Base-by-base conservation (phyloP, 768 basidiomycete species). In the Suillus discolor region DNA sequence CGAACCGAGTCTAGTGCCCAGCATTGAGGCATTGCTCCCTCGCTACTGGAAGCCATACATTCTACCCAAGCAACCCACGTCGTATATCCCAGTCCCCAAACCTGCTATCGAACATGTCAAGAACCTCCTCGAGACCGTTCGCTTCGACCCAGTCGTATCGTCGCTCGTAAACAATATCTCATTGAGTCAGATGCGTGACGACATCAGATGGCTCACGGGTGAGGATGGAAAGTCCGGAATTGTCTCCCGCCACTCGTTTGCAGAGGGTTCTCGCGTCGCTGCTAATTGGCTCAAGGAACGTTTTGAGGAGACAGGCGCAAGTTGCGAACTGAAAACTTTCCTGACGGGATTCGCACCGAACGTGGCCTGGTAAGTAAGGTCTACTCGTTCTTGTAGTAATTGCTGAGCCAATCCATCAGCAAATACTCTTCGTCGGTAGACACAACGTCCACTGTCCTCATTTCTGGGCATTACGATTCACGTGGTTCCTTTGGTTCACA, bases 401-500 rank as follows among this genome's bases (percentile, higher is more conserved):
- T 42, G 62, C 59, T 47, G 13, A 8, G 25, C n/a, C 5, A 25
- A 61, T 25, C n/a, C 15, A 42, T 44, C 23, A 91, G 92, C 73
- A 82, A 85, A 51, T 93, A 92, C 70, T 62, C 80, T 3, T 75
- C 86, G 8, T 77, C 79, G n/a, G 79, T 79, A 53, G 80, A 88
- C 44, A 87, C 87, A 3, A 87, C 81, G 42, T 82, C 88, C 34
- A 88, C 83, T 2, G 86, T 95, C 51, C 80, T 97, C 57, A 79
- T 97, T 61, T 90, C 90, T 64, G 93, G 89, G 2, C 96, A 97
- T 75, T 97, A 96, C 72, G 94, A 97, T 73, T 93, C 91, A 54
- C 89, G 95, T 44, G 95, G 95, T 20, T 91, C 91, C 0, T 97
- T 94, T 73, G 96, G 95, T 86, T 42, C 91, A 83, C 31, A 85